Conservation (phyloP, 2,329 filamentous ascomycete genomes). For the Stemphylium lycopersici region DNA sequence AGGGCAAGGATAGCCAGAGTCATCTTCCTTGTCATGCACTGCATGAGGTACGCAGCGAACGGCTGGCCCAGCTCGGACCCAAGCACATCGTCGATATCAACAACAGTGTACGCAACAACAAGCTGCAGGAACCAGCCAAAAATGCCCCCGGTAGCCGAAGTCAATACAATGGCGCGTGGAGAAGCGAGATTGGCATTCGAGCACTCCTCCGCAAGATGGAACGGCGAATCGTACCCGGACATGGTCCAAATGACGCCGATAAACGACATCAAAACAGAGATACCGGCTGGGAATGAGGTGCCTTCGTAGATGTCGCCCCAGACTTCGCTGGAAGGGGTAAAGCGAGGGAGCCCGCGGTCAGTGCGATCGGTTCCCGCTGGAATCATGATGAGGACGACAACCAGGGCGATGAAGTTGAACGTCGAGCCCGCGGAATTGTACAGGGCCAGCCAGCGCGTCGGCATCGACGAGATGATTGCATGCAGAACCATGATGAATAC, state of each 20-base stretch:
- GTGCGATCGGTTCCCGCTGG: conserved; percentile 62
- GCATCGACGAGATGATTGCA: conserved; percentile 70
- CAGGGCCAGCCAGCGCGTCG: conserved; percentile 71
- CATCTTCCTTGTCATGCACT: conserved; percentile 65
- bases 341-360: conserved; percentile 62
- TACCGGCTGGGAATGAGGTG: conserved; percentile 70
- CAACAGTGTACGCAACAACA: conserved; percentile 73
- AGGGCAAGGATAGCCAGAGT: conserved; percentile 68
- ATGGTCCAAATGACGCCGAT: conserved; percentile 74
- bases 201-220: conserved; percentile 78
- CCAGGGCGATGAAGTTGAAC: conserved; percentile 71
- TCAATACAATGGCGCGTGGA: conserved; percentile 74
- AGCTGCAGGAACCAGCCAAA: conserved; percentile 77
- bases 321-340: conserved; percentile 63
- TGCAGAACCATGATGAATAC: conserved; percentile 72
- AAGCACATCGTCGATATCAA: conserved; percentile 65
- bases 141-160: conserved; percentile 68
- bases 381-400: conserved; percentile 72
- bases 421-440: conserved; percentile 74
- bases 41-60: conserved; percentile 72
- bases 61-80: conserved; percentile 70
- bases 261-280: conserved; percentile 74
- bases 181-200: conserved; percentile 73
- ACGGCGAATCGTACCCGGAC: conserved; percentile 71
- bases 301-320: conserved; percentile 71